Evolutionary conservation across 2,329 filamentous ascomycete genomes (phyloP).

Genomic region (Aspergillus unguis): DNA sequence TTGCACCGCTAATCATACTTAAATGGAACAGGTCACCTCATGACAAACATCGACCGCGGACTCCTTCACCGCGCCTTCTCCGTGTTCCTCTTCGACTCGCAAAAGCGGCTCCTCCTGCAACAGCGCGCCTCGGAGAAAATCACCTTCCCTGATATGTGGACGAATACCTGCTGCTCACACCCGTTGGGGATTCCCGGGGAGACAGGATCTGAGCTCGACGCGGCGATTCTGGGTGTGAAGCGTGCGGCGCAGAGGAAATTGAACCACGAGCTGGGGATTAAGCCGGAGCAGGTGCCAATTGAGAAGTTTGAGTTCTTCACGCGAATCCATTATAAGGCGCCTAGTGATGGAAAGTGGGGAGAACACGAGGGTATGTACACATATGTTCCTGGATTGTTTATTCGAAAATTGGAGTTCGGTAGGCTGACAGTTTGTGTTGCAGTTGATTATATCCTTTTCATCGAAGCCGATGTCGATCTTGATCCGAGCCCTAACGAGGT

Average conservation of each 20-base stretch:
- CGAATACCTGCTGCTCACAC: conserved; percentile 98
- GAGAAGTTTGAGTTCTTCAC: conserved; percentile 93
- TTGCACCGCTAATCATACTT: not conserved
- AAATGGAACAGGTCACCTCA: conserved; percentile 71
- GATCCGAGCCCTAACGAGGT: conserved; percentile 84
- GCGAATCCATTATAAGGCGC: conserved; percentile 95
- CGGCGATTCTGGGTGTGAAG: conserved; percentile 82
- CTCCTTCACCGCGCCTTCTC: conserved; percentile 97
- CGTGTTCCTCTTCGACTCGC: conserved; percentile 92
- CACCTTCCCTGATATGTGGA: conserved; percentile 99
- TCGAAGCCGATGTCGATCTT: conserved; percentile 82
- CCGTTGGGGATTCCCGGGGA: conserved; percentile 87
- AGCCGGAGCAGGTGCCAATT: conserved; percentile 79
- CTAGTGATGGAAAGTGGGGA: conserved; percentile 96
- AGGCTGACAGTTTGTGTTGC: conserved; percentile 1
- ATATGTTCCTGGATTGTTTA: conserved; percentile 1
- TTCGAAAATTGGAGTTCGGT: not conserved
- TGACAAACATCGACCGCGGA: conserved; percentile 97
- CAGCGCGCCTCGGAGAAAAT: conserved; percentile 97
- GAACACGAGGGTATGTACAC: conserved; percentile 86
- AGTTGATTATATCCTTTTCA: conserved; percentile 99
- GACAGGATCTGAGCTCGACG: conserved; percentile 76
- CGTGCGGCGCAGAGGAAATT: conserved; percentile 90
- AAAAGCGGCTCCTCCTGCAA: conserved; percentile 89
- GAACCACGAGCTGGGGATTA: conserved; percentile 91